Evolutionary conservation across 768 basidiomycete species (phyloP).

Genomic region (Dioszegia aurantiaca): DNA sequence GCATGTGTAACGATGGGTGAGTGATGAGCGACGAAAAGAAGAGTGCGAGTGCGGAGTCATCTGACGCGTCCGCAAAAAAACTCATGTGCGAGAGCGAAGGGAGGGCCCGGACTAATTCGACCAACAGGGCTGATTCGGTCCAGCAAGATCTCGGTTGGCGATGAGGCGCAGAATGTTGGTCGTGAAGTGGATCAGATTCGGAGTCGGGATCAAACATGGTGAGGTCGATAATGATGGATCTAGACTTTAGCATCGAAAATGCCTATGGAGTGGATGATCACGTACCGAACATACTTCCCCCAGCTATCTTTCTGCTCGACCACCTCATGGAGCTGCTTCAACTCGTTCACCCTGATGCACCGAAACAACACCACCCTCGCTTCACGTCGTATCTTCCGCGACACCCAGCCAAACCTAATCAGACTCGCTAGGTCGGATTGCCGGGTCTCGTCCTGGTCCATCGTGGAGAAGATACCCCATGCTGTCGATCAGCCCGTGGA

Average conservation of each 20-base stretch:
- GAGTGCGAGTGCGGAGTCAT: constrained; percentile 45
- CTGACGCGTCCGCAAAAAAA: constrained; percentile 49
- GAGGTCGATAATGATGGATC: constrained; percentile 47
- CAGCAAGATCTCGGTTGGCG: constrained; percentile 33
- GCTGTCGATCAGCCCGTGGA: constrained; percentile 19
- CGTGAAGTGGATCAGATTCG: constrained; percentile 4
- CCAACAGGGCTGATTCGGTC: constrained; percentile 42
- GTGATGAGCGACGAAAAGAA: constrained; percentile 44
- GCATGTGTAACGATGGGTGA: constrained; percentile 26
- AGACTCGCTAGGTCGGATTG: constrained; percentile 37
- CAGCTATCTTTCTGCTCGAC: constrained; percentile 36
- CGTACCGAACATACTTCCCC: constrained; percentile 46
- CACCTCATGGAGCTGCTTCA: constrained; percentile 33
- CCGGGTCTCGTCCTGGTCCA: constrained; percentile 46
- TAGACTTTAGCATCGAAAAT: constrained; percentile 7
- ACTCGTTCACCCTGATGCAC: constrained; percentile 40
- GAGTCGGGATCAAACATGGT: constrained; percentile 47
- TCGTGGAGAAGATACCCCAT: constrained; percentile 51
- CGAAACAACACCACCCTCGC: constrained; percentile 41
- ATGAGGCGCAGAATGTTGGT: not conserved
- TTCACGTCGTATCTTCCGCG: constrained; percentile 34
- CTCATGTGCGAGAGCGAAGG: constrained; percentile 46
- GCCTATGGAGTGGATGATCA: not conserved
- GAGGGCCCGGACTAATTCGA: constrained; percentile 33
- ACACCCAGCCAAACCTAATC: constrained; percentile 34